Base-by-base conservation (phyloP, 371 early-diverging fungal genomes). In the Actinomucor elegans region DNA sequence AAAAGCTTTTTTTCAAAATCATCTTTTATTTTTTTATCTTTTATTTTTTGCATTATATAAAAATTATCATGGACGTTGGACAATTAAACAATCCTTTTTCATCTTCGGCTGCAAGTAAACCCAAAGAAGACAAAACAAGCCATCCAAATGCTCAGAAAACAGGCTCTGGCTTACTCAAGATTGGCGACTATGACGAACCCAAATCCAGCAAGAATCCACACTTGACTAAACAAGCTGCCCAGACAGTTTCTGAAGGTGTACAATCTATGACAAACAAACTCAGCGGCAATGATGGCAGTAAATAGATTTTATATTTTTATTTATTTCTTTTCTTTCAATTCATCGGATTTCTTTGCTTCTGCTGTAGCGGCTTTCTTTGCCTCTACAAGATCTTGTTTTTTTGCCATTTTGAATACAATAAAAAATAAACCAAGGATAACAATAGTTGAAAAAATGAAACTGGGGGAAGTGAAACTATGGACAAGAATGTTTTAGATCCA, bases 111-210 rank as follows among this genome's bases (percentile, higher is more conserved):
- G n/a, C n/a, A n/a, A n/a, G n/a, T n/a, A 40, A 41, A 41, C 10
- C 29, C 32, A 14, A 27, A 17, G n/a, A 21, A 24, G 28, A 26
- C 18, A 40, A 54, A n/a, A 31, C 47, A 15, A n/a, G 32, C 5
- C n/a, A n/a, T n/a, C n/a, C n/a, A n/a, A n/a, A n/a, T n/a, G 27
- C 41, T 6, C 42, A 40, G 1, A 35, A 50, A 11, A 41, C 57
- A 29, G 57, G 56, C 17, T 48, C 57, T 21, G 64, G 64, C 34
- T 33, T 61, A 29, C 67, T 70, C 38, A 62, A 71, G 27, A 62
- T 71, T 29, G 75, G 75, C 10, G 75, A 75, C 41, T 75, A 75
- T 41, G 75, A 75, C 17, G 50, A 64, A 10, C 46, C 28, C 36
- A 26, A 41, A 52, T 51, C 8, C 18, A 27, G 29, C 11, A 50